Evolutionary conservation across 345 rosid species (phyloP), one percentile per base, ranked within the genome.

Genomic region (Noccaea bulbosa): DNA sequence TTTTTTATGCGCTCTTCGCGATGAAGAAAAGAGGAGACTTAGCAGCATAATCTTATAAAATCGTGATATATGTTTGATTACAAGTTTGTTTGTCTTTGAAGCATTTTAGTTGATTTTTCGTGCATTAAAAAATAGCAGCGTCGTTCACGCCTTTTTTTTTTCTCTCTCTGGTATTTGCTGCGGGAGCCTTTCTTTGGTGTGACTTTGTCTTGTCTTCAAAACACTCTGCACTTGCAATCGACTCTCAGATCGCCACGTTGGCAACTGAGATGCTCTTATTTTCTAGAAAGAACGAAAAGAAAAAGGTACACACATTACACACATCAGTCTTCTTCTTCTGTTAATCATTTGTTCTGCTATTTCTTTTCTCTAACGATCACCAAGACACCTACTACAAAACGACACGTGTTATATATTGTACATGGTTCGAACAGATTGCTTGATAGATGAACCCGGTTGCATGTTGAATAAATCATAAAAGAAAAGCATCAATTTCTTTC

Each of bases 271-370:
- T 73, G 60, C 59, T 73, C 43, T 1, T 40, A 0, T 62, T 11
- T 5, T 6, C 4, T 7, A 39, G 40, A 15, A 30, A 11, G 15
- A 32, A 7, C 1, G 22, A 17, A 44, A 10, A 9, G 8, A 33
- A 47, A 40, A 15, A 0, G 7, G 22, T 20, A 20, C 22, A 20
- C 22, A 20, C 22, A 20, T 20, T 20, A 20, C 48, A 54, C 64
- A 72, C 65, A 72, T 72, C 77, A 72, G 75, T 61, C 70, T 64
- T 30, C 76, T 64, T 30, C 75, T 16, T 64, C 76, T 46, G 14
- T 38, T 46, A 46, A 72, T 64, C 65, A 72, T 64, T 46, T 8
- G 44, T 46, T 64, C 65, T 69, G 57, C 30, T 58, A 10, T 44
- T 33, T 12, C 0, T 24, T 10, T 8, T 2, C 5, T 39, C 6